Evolutionary conservation across 176 grass and related monocot species (phyloP).

Genomic region (Melocanna baccifera): DNA sequence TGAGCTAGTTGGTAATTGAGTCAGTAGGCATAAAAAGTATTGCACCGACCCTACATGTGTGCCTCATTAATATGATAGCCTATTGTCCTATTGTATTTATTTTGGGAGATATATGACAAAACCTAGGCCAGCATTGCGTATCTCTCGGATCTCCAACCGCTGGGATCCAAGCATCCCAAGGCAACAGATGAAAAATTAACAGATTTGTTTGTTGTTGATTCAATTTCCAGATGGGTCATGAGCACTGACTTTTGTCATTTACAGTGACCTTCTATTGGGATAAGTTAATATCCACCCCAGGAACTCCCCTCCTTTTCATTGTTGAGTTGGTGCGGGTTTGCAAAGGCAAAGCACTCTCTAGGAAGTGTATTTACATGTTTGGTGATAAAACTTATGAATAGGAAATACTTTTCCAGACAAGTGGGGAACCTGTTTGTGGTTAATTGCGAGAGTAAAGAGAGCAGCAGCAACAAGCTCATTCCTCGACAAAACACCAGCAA

Average conservation of each 20-base stretch:
- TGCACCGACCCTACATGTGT: not conserved
- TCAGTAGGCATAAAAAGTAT: not conserved
- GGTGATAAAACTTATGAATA: not conserved
- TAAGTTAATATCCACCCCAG: not conserved
- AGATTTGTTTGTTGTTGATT: not conserved
- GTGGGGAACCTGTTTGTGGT: slow-evolving; percentile 80
- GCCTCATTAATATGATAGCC: not conserved
- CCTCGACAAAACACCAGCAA: slow-evolving; percentile 54
- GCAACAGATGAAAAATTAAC: not conserved
- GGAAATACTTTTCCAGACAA: not conserved
- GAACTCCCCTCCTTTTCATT: not conserved
- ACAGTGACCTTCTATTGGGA: not conserved
- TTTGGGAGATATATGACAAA: not conserved
- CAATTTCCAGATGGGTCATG: not conserved
- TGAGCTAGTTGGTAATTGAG: not conserved
- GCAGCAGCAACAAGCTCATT: slow-evolving; percentile 61
- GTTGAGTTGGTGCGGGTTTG: not conserved
- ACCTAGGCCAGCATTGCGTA: not conserved
- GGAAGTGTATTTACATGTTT: slow-evolving; percentile 2
- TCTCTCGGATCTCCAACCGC: not conserved
- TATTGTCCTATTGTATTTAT: slow-evolving; percentile 2
- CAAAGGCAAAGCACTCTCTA: not conserved
- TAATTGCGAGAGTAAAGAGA: slow-evolving; percentile 87
- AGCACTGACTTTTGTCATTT: not conserved
- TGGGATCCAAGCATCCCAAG: not conserved